phyloP scores from a whole-genome alignment of 331 rosid species.

The Acacia pycnantha region DNA sequence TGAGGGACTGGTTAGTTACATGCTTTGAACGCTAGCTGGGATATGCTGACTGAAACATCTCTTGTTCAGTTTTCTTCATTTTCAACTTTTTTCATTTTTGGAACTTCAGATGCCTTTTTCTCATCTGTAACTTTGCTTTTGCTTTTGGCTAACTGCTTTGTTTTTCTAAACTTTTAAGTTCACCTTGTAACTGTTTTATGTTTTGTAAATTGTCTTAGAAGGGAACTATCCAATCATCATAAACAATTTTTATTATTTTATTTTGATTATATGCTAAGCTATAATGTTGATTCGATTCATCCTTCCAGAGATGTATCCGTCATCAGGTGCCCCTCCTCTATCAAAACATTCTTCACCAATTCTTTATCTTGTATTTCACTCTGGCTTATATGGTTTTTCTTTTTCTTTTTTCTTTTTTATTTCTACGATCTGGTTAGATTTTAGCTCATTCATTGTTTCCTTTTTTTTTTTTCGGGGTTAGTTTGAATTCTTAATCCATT shows the following conservation, averaged over 20 bases:
- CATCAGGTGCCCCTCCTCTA: not conserved
- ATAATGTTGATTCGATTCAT: not conserved
- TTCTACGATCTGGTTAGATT: slow-evolving; percentile 2
- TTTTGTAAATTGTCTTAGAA: not conserved
- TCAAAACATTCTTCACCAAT: not conserved
- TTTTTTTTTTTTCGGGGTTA: not conserved
- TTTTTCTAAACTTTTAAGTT: not conserved
- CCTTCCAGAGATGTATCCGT: not conserved
- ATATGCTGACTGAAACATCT: not conserved
- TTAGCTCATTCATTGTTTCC: not conserved
- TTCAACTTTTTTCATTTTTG: not conserved
- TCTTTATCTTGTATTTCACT: not conserved
- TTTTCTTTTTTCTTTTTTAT: not conserved
- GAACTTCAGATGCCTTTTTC: not conserved
- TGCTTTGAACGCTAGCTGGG: not conserved
- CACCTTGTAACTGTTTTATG: not conserved
- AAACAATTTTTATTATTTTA: not conserved
- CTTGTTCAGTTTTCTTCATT: not conserved
- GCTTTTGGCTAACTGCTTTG: not conserved
- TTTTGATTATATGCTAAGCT: not conserved
- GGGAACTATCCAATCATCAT: not conserved
- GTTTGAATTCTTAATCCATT: slow-evolving; percentile 6
- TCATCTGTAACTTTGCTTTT: not conserved
- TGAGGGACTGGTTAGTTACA: not conserved
- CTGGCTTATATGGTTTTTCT: not conserved